Base-by-base conservation (phyloP, 1,284 basidiomycete species). In the Athelia psychrophila region DNA sequence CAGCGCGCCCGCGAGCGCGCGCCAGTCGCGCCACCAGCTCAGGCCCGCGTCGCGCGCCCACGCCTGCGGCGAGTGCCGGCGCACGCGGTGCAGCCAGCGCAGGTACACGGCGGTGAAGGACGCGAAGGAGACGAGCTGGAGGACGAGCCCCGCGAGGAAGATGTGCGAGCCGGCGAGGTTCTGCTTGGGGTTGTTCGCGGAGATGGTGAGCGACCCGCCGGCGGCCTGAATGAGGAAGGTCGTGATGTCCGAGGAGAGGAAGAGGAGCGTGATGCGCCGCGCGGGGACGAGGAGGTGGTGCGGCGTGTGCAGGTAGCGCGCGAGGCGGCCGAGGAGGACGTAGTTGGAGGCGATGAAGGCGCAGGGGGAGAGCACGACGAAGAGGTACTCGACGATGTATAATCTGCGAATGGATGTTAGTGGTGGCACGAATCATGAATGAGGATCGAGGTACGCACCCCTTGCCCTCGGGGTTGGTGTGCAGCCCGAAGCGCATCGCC, bases 311-410 rank as follows among this genome's bases (percentile, higher is more conserved):
- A 88, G 65, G 60, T 80, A 73, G 22, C 66, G 67, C 12, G 83
- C 80, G 16, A 91, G 64, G 23, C 81, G 77, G 3, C 86, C 85
- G 10, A 89, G 74, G 5, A 88, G 70, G 53, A 88, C 74, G 58
- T 90, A 90, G 61, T 86, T 78, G 23, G 84, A 81, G 8, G 87
- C 87, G 52, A 90, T 82, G 70, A 89, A 89, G n/a, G 84, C 85
- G 58, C 88, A 89, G 10, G 88, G 85, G 6, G 83, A 81, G n/a
- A 87, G 70, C 8, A 86, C 81, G 35, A 86, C 76, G 57, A 86
- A 80, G 10, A 86, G 64, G 58, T 87, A 81, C 63, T 83, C 77
- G 1, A 71, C 69, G 48, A 86, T 85, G 57, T 83, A 86, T 6
- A 81, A 63, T 1, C 73, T 74, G 52, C 68, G 76, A 33, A 65